Base-by-base conservation (phyloP, 2,329 filamentous ascomycete species). In the Blastomyces parvus region DNA sequence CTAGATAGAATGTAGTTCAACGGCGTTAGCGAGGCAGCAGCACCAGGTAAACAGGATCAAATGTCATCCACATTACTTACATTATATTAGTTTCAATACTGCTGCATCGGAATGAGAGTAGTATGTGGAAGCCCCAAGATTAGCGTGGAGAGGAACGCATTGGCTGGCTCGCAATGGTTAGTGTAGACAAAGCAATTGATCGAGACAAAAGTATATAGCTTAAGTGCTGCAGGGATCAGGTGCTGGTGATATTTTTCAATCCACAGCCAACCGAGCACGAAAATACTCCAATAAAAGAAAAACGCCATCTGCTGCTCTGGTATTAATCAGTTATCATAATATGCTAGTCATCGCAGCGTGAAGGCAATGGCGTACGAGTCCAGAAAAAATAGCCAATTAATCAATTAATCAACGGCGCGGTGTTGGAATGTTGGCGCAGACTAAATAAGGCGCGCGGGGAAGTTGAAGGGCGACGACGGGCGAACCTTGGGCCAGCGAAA, bases 391-490 rank as follows among this genome's bases (percentile, higher is more conserved):
- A 42, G n/a, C n/a, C n/a, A n/a, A 50, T 14, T 50, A 3, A 27
- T 27, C 27, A 50, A 50, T 52, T 30, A 9, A 22, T 48, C 22
- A 30, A 30, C 27, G 2, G 50, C 48, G 25, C 8, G 19, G 44
- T 44, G 40, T 19, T 44, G 40, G 40, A 44, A 27, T 11, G 27
- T 56, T 22, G 30, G 27, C 52, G 17, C 30, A 22, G 30, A 6
- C 25, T 17, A n/a, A 6, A 13, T 17, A n/a, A 30, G 19, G 7
- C n/a, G 52, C 52, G 52, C 52, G 64, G 64, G 65, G 65, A 65
- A n/a, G n/a, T n/a, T n/a, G n/a, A n/a, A 48, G 11, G 27, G 13
- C 55, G 27, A 36, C 7, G 30, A 33, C 8, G 13, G 38, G 30
- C 30, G 17, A 36, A 36, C n/a, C n/a, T n/a, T n/a, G n/a, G n/a